A percentile compares a stretch with the other conserved stretches of the same genome.
Conservation (phyloP, 371 early-diverging fungal species). For the Mucor mucedo region DNA sequence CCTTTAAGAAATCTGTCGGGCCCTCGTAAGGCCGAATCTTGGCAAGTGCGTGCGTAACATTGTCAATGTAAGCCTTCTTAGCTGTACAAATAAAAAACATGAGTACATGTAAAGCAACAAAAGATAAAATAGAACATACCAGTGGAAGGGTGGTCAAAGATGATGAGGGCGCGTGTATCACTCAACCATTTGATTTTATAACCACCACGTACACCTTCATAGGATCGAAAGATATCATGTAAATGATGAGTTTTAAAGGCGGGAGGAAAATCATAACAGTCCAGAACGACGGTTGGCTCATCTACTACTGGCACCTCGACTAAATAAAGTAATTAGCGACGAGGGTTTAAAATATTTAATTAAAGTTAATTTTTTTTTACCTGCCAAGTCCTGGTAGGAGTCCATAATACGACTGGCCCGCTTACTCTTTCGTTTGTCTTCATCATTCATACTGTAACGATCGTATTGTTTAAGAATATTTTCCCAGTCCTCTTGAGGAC, state of each 20-base stretch:
- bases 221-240: slow-evolving; percentile 61
- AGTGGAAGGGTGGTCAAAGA: slow-evolving; percentile 71
- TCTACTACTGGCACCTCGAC: slow-evolving; percentile 47
- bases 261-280: slow-evolving; percentile 59
- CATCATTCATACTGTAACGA: slow-evolving; percentile 36
- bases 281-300: slow-evolving; percentile 54
- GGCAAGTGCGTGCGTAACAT: slow-evolving; percentile 32
- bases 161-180: slow-evolving; percentile 75
- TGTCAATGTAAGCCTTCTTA: slow-evolving; percentile 51
- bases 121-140: slow-evolving; percentile 33
- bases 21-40: slow-evolving; percentile 40
- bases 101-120: slow-evolving; percentile 2
- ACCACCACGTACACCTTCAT: slow-evolving; percentile 65
- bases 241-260: slow-evolving; percentile 61
- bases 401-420: slow-evolving; percentile 50
- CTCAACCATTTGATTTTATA: slow-evolving; percentile 79
- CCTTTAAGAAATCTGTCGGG: slow-evolving; percentile 24
- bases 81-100: slow-evolving; percentile 27
- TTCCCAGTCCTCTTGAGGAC: slow-evolving; percentile 46
- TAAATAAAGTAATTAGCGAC: slow-evolving; percentile 1
- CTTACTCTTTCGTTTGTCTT: slow-evolving; percentile 36
- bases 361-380: slow-evolving; percentile 20
- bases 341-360: not conserved
- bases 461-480: slow-evolving; percentile 55
- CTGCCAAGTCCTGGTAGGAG: slow-evolving; percentile 43